These are phyloP conservation scores for Aspergillus arachidicola DNA, from an alignment of 2,329 filamentous ascomycete genomes.

Conservation along the genomic window DNA sequence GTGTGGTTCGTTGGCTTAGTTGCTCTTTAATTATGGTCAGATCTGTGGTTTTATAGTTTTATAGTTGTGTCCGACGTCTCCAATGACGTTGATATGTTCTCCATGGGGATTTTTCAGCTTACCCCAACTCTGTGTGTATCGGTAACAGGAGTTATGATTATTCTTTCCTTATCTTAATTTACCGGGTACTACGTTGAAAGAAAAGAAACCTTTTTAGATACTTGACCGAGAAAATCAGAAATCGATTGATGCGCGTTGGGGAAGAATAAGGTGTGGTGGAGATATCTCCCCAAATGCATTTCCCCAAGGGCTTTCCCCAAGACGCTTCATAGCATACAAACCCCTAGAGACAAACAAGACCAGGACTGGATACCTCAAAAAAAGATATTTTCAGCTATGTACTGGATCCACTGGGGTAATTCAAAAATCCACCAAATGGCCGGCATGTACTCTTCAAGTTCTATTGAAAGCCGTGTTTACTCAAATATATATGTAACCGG, in stretches of 20 bases:
- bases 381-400: not conserved
- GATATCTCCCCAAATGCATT: not conserved
- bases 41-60: not conserved
- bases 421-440: not conserved
- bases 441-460: not conserved
- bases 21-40: not conserved
- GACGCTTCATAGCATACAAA: not conserved
- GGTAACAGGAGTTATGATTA: too few relatives aligned
- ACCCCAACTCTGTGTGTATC: not conserved
- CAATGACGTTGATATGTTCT: not conserved
- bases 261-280: not conserved
- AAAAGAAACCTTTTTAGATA: not conserved
- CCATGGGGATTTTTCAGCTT: not conserved
- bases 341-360: not conserved
- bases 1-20: not conserved
- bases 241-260: not conserved
- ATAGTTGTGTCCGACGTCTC: not conserved
- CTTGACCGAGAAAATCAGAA: not conserved
- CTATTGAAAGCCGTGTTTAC: not conserved
- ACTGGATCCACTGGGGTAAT: not conserved
- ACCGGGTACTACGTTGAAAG: not conserved
- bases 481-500: too few relatives aligned
- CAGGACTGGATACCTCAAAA: not conserved
- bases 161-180: too few relatives aligned
- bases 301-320: not conserved